Evolutionary conservation across 441 rosid species (phyloP), one percentile per base, ranked within the genome.

Genomic region (Pelargonium myrrhifolium): DNA sequence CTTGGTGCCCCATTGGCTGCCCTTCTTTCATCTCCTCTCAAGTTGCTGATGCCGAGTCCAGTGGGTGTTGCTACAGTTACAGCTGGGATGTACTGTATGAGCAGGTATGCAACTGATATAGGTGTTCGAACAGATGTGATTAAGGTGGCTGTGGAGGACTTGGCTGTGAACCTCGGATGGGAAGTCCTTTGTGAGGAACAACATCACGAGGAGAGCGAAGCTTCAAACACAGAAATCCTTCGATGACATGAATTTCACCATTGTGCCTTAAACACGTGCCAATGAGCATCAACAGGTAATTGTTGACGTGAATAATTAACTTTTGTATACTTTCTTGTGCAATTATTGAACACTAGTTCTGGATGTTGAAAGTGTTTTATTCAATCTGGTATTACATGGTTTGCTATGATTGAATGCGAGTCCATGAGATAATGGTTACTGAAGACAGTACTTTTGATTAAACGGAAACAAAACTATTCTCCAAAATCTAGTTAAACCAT

Each of bases 11-110:
- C 97, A 56, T 76, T 93, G 63, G 99, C 99, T 43, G 97, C 99
- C 56, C 65, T 89, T 8, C 84, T 93, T 26, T 91, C 99, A n/a
- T 86, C 97, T 37, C 97, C 97, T 45, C 76, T 93, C 40, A 84
- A 81, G 69, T 63, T 93, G 80, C 76, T 93, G 71, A 89, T 91
- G 84, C 97, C 99, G 21, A 93, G 83, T 66, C 99, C 97, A 11
- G 89, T 91, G 20, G 99, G 96, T 8, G 85, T 93, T 55, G 99
- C 93, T 1, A 89, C 97, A 1, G 89, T 89, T 1, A 91, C 97
- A 7, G 99, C 95, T 28, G 96, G 97, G 21, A 86, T 91, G 99
- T 93, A 91, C 74, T 91, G 96, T 63, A 86, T 93, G 92, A 91
- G 95, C 72, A 79, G 99, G 65, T 89, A 91, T 72, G 93, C 96